Conservation (phyloP, 192 early-diverging fungal genomes). For the Backusella australiensis region DNA sequence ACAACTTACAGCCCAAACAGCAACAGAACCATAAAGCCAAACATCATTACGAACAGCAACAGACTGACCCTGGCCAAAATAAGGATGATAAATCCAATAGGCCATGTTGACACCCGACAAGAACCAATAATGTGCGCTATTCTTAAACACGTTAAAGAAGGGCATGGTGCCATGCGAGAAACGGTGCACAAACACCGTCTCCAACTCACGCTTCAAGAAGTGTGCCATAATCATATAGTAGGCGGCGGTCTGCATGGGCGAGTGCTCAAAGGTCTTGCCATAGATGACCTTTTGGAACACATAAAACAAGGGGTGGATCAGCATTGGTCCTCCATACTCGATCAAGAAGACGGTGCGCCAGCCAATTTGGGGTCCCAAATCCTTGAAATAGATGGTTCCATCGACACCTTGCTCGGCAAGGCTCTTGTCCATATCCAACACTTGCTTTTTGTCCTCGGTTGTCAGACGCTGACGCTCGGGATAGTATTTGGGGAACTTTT, state of each 20-base stretch:
- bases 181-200: constrained; percentile 90
- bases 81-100: constrained; percentile 86
- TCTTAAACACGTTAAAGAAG: constrained; percentile 91
- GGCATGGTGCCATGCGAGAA: constrained; percentile 97
- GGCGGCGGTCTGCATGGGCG: constrained; percentile 68
- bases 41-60: constrained; percentile 43
- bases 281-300: constrained; percentile 70
- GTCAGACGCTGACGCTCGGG: constrained; percentile 86
- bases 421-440: constrained; percentile 45
- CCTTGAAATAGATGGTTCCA: constrained; percentile 65
- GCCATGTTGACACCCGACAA: constrained; percentile 83
- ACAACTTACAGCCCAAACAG: constrained; percentile 57
- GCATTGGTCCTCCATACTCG: constrained; percentile 89
- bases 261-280: constrained; percentile 62
- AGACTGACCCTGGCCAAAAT: constrained; percentile 53
- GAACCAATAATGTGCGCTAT: constrained; percentile 92
- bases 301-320: constrained; percentile 87
- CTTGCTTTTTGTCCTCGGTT: constrained; percentile 53
- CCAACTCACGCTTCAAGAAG: constrained; percentile 91
- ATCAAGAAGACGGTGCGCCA: constrained; percentile 93
- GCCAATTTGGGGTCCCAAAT: constrained; percentile 87
- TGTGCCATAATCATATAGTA: constrained; percentile 74
- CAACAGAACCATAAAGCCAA: constrained; percentile 41
- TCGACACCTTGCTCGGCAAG: constrained; percentile 65
- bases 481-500: constrained; percentile 61